Conservation (phyloP, 164 flowering plant species). For the Liquidambar formosana region DNA sequence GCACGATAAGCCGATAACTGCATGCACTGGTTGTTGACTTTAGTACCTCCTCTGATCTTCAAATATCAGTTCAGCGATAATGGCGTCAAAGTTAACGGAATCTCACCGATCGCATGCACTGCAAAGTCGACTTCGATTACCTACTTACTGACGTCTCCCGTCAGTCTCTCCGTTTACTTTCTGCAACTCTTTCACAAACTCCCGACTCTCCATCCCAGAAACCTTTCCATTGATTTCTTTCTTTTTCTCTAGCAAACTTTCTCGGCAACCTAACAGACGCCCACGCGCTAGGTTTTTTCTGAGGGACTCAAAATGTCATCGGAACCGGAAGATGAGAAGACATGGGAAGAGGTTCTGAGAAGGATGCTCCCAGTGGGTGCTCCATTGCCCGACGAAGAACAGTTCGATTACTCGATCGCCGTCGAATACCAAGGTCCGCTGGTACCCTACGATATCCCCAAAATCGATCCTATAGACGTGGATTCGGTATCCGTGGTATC, state of each 20-base stretch:
- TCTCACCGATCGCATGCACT: no score
- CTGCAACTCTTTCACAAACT: background rate
- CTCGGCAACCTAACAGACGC: background rate
- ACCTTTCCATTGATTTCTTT: background rate
- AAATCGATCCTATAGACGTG: constrained; percentile 35
- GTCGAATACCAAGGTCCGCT: constrained; percentile 54
- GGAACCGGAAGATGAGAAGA: constrained; percentile 15
- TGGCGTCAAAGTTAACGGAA: no score
- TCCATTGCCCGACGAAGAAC: constrained; percentile 53
- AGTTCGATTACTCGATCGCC: constrained; percentile 59
- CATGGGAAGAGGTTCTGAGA: constrained; percentile 39
- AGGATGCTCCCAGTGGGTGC: constrained; percentile 58
- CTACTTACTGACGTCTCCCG: background rate
- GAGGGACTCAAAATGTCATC: background rate
- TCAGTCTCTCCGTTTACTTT: constrained; percentile 8
- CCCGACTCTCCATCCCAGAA: background rate
- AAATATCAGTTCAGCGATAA: no score
- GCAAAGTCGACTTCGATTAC: no score
- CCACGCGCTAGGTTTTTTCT: background rate
- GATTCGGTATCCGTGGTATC: constrained; percentile 21
- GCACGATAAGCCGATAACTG: no score
- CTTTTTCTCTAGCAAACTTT: background rate
- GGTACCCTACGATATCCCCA: constrained; percentile 37
- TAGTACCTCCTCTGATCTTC: no score
- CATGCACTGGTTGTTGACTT: no score